Conservation (phyloP, 352 stramenopile species). For the Globisporangium rhizosaccharum region DNA sequence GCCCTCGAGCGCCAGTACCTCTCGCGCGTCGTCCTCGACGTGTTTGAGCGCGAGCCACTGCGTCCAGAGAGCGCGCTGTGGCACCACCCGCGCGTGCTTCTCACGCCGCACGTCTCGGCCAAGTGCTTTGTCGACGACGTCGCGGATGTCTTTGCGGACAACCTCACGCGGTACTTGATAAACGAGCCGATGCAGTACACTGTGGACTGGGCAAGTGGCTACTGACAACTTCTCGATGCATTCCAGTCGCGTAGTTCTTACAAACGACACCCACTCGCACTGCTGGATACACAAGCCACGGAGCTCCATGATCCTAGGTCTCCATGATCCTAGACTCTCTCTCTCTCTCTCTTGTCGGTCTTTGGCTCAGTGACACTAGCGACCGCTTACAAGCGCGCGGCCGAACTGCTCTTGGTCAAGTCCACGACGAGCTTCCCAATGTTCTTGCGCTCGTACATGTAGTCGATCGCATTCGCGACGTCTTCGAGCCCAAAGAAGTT, state of each 20-base stretch:
- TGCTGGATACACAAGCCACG: no score
- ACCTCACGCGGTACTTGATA: conserved; percentile 43
- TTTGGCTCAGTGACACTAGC: no score
- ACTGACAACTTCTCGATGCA: conserved; percentile 16
- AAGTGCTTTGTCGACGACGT: conserved; percentile 74
- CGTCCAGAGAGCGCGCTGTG: conserved; percentile 54
- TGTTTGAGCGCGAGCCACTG: conserved; percentile 56
- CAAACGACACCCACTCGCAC: no score
- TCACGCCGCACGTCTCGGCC: conserved; percentile 82
- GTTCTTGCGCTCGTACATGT: conserved; percentile 52
- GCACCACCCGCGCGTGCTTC: conserved; percentile 42
- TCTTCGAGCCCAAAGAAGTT: conserved; percentile 44
- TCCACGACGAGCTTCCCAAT: conserved; percentile 79
- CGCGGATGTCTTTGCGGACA: conserved; percentile 60
- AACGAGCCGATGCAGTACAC: conserved; percentile 31
- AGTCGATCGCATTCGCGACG: conserved; percentile 47
- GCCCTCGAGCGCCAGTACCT: conserved; percentile 60
- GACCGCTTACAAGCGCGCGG: conserved; percentile 36
- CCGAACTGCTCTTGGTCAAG: conserved; percentile 32
- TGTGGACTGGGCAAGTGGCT: conserved; percentile 49
- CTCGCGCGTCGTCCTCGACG: conserved; percentile 56
- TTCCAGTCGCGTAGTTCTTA: no score
- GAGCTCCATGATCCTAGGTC: no score
- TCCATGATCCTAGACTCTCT: no score
- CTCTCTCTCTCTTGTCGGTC: no score